phyloP scores from a whole-genome alignment of 352 stramenopile genomes.

The Pythium scleroteichum region DNA sequence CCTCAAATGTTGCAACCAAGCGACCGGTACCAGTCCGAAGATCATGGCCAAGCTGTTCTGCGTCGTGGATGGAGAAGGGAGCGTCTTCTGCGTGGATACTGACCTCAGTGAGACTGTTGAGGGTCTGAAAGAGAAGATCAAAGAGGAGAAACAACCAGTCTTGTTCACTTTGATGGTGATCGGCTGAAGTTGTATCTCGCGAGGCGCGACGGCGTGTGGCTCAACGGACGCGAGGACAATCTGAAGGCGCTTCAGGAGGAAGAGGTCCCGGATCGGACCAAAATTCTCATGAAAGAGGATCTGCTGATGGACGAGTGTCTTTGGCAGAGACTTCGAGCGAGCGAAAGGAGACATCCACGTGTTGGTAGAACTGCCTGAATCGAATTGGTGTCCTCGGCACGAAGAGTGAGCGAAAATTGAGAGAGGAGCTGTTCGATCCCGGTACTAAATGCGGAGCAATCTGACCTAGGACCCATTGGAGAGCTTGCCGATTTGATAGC shows the following conservation, averaged over 20 bases:
- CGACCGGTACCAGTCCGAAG: too few relatives aligned
- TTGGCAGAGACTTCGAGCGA: constrained; percentile 6
- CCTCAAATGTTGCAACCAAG: too few relatives aligned
- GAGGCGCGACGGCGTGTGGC: constrained; percentile 7
- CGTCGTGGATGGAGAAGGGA: constrained; percentile 1
- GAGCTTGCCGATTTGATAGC: too few relatives aligned
- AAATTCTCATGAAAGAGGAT: constrained; percentile 13
- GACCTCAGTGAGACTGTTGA: constrained; percentile 8
- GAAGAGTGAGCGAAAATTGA: too few relatives aligned
- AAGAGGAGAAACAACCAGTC: neutral
- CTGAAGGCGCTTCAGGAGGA: constrained; percentile 14
- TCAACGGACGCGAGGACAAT: constrained; percentile 10
- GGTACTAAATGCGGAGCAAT: too few relatives aligned
- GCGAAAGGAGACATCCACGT: constrained; percentile 10
- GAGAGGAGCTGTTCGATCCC: too few relatives aligned
- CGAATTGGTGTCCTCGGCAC: too few relatives aligned
- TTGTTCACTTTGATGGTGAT: neutral
- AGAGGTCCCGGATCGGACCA: constrained; percentile 15
- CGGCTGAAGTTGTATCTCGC: constrained; percentile 17
- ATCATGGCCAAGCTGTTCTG: constrained; percentile 5
- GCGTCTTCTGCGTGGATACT: constrained; percentile 6
- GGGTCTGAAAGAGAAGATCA: constrained; percentile 10
- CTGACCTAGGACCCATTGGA: too few relatives aligned
- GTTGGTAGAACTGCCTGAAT: constrained; percentile 7
- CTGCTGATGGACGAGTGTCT: constrained; percentile 3